Evolutionary conservation across 306 rosid genomes (phyloP).

Genomic region (Fragaria ananassa): DNA sequence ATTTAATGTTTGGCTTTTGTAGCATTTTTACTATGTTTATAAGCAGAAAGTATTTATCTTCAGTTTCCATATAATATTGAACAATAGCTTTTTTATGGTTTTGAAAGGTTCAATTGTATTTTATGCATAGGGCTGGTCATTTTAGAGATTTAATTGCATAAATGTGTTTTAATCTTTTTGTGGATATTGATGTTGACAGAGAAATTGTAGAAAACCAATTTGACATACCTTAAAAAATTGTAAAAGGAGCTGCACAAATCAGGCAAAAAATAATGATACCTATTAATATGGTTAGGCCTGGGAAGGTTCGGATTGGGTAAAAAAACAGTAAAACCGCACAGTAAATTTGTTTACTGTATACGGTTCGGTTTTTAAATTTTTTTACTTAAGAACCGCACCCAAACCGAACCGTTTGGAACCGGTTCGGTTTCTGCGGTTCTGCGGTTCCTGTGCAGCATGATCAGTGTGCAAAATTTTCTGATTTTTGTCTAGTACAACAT

Average conservation of each 20-base stretch:
- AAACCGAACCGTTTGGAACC: too few species aligned
- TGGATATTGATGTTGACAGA: constrained; percentile 5
- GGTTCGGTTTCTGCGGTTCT: too few species aligned
- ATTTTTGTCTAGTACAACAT: too few species aligned
- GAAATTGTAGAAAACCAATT: constrained; percentile 6
- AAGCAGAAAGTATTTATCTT: background rate
- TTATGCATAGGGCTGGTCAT: background rate
- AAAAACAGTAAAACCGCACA: too few species aligned
- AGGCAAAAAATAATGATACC: constrained; percentile 4
- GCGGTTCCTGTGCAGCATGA: too few species aligned
- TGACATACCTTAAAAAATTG: background rate
- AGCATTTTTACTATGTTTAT: background rate
- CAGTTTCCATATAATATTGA: background rate
- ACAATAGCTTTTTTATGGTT: background rate
- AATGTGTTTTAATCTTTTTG: background rate
- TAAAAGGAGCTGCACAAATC: background rate
- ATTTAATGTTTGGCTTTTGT: background rate
- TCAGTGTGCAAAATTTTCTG: too few species aligned
- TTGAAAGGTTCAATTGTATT: background rate
- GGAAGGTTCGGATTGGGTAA: too few species aligned
- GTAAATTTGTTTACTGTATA: too few species aligned
- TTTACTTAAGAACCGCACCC: too few species aligned
- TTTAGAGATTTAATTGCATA: background rate
- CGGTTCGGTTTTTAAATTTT: too few species aligned
- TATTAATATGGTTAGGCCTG: background rate